phyloP scores from a whole-genome alignment of 768 basidiomycete species.

The Suillus plorans region DNA sequence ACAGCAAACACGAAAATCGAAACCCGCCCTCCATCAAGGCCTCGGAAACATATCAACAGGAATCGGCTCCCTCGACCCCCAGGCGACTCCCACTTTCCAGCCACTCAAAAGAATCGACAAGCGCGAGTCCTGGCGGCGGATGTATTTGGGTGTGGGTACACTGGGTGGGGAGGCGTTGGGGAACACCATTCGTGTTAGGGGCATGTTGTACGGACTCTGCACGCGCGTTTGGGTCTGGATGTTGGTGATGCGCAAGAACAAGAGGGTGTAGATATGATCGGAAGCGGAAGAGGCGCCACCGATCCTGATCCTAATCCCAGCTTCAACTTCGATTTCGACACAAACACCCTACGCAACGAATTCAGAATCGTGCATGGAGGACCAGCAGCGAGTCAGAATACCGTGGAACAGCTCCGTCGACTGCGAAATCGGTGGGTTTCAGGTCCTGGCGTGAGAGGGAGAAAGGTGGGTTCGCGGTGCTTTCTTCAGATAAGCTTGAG shows the following conservation, averaged over 20 bases:
- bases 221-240: not conserved
- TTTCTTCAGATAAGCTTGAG: not conserved
- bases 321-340: conserved; percentile 8
- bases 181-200: not conserved
- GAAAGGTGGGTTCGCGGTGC: conserved; percentile 9
- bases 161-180: not conserved
- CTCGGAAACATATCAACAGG: conserved; percentile 57
- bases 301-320: not conserved
- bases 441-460: conserved; percentile 10
- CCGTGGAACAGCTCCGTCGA: conserved; percentile 66
- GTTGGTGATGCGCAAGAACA: not conserved
- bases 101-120: conserved; percentile 23
- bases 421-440: conserved; percentile 42
- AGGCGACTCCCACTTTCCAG: conserved; percentile 39
- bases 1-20: not conserved
- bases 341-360: conserved; percentile 38
- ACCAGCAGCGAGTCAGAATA: conserved; percentile 27
- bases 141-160: not conserved
- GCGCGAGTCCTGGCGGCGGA: not conserved
- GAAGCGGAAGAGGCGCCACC: not conserved
- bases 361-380: conserved; percentile 19
- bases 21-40: conserved; percentile 8
- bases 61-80: conserved; percentile 54
- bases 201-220: not conserved
- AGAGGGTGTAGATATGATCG: conserved; percentile 3